Conservation (phyloP, 2,329 filamentous ascomycete genomes). For the Pseudodiploospora longispora region DNA sequence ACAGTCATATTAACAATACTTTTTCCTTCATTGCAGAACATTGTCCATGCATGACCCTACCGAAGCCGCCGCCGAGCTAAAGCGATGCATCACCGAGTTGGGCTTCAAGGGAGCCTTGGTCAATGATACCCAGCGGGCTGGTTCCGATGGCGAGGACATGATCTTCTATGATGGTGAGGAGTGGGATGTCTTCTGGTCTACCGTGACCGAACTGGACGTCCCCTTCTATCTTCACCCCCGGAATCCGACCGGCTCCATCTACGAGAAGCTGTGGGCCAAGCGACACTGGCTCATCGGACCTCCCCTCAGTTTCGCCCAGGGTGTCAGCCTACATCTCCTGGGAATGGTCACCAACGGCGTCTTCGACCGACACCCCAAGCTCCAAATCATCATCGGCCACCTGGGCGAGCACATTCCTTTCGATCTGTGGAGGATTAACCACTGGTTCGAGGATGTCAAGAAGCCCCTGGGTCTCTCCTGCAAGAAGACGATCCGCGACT, state of each 20-base stretch:
- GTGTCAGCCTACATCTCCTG: slow-evolving; percentile 49
- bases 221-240: slow-evolving; percentile 58
- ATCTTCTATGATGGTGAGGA: slow-evolving; percentile 56
- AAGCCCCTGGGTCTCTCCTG: slow-evolving; percentile 39
- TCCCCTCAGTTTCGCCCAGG: slow-evolving; percentile 50
- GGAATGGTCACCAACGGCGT: slow-evolving; percentile 42
- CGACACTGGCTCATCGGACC: slow-evolving; percentile 53
- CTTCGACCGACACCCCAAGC: slow-evolving; percentile 39
- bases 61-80: slow-evolving; percentile 41
- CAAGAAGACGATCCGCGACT: slow-evolving; percentile 42
- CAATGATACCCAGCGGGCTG: slow-evolving; percentile 53
- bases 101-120: slow-evolving; percentile 57
- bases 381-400: slow-evolving; percentile 40
- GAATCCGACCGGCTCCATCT: slow-evolving; percentile 46
- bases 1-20: neutral
- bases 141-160: slow-evolving; percentile 49
- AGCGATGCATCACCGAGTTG: slow-evolving; percentile 44
- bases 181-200: slow-evolving; percentile 55
- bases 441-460: slow-evolving; percentile 49
- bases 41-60: slow-evolving; percentile 46
- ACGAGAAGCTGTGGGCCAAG: slow-evolving; percentile 51
- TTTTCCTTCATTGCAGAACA: slow-evolving; percentile 18
- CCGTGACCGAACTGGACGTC: slow-evolving; percentile 50
- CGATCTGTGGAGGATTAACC: slow-evolving; percentile 42
- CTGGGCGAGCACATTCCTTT: slow-evolving; percentile 42